A percentile compares a stretch with the other conserved stretches of the same genome.
These are phyloP conservation scores for Microbotryum violaceum DNA, from an alignment of 1,284 basidiomycete genomes.

Conservation along the genomic window DNA sequence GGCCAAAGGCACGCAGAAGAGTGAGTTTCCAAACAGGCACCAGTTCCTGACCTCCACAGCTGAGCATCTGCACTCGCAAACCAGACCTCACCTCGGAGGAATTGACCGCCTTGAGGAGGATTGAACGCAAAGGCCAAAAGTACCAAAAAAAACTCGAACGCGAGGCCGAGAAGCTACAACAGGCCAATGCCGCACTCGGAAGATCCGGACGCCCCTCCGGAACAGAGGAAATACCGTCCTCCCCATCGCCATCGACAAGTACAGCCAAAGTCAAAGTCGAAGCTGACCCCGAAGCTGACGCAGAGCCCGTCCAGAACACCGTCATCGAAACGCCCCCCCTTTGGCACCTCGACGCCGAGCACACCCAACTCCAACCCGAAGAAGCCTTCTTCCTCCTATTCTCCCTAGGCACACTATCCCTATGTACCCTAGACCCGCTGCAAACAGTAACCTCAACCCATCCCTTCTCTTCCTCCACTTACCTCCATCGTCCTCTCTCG, in stretches of 20 bases:
- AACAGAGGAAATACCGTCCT: neutral
- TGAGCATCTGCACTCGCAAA: neutral
- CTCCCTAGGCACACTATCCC: slow-evolving; percentile 25
- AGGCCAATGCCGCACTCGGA: slow-evolving; percentile 57
- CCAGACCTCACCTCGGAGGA: slow-evolving; percentile 73
- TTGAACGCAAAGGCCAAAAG: slow-evolving; percentile 83
- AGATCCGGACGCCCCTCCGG: neutral
- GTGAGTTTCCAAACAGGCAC: slow-evolving; percentile 40
- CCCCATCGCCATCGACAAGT: too few species aligned
- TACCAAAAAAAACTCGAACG: slow-evolving; percentile 54
- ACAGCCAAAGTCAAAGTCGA: neutral
- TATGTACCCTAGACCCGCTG: slow-evolving; percentile 5
- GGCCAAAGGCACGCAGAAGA: slow-evolving; percentile 44
- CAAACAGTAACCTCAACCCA: neutral
- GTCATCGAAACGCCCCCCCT: slow-evolving; percentile 12
- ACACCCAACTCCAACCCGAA: slow-evolving; percentile 81
- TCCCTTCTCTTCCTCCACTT: slow-evolving; percentile 13
- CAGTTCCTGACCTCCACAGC: neutral
- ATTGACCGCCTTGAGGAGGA: slow-evolving; percentile 70
- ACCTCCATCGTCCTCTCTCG: slow-evolving; percentile 19
- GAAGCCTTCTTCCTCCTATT: slow-evolving; percentile 80
- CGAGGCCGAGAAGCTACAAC: slow-evolving; percentile 55
- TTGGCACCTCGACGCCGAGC: slow-evolving; percentile 57
- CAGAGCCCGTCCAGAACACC: slow-evolving; percentile 46
- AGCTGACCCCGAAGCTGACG: neutral